These are phyloP conservation scores for Colletotrichum magnum DNA, from an alignment of 2,329 filamentous ascomycete genomes.

Conservation along the genomic window DNA sequence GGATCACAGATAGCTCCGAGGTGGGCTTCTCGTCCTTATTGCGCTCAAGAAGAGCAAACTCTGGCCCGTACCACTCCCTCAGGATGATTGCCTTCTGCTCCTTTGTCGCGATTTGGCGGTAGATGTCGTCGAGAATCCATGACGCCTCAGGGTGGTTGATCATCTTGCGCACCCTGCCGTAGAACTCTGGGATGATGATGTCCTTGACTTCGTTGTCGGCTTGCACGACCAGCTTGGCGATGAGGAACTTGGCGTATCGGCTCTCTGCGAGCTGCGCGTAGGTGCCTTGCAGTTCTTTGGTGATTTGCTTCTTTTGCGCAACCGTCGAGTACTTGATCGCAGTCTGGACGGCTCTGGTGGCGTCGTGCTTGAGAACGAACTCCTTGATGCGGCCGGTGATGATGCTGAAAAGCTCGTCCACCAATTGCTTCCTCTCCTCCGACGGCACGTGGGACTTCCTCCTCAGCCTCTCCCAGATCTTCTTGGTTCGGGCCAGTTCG, in stretches of 20 bases:
- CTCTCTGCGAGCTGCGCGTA: constrained; percentile 91
- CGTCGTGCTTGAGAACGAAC: constrained; percentile 98
- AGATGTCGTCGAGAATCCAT: constrained; percentile 98
- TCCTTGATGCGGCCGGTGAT: constrained; percentile 93
- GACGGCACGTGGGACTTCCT: constrained; percentile 93
- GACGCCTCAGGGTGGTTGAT: constrained; percentile 97
- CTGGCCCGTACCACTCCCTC: constrained; percentile 95
- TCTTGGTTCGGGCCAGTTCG: constrained; percentile 89
- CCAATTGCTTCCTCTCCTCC: constrained; percentile 88
- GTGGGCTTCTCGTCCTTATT: constrained; percentile 66
- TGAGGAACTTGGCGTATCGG: constrained; percentile 96
- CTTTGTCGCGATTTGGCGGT: constrained; percentile 87
- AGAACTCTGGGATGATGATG: constrained; percentile 93
- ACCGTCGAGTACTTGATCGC: constrained; percentile 94
- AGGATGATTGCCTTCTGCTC: constrained; percentile 89
- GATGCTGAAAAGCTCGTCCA: constrained; percentile 91
- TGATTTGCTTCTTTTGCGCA: constrained; percentile 88
- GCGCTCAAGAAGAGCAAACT: constrained; percentile 85
- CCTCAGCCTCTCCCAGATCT: constrained; percentile 95
- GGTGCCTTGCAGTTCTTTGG: constrained; percentile 85
- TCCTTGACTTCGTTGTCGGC: constrained; percentile 90
- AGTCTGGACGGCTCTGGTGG: constrained; percentile 95
- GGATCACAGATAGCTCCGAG: constrained; percentile 80
- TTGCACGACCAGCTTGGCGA: constrained; percentile 95
- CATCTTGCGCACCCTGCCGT: constrained; percentile 90